Percentiles rank a stretch among this genome's conserved stretches.
phyloP scores from a whole-genome alignment of 352 stramenopile species.

The Lagenidium sp. region DNA sequence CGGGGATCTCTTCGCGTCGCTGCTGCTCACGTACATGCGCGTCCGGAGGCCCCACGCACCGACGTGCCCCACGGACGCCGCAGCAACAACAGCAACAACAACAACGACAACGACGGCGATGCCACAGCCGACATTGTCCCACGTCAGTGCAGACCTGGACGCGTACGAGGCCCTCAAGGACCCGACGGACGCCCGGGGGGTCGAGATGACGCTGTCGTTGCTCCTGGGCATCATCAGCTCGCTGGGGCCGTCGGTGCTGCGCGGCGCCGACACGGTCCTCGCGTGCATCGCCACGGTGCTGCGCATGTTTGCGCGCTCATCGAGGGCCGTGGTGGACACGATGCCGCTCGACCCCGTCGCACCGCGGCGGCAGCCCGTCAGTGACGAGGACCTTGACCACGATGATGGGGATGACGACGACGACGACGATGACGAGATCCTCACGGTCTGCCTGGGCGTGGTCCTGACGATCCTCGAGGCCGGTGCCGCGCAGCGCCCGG shows the following conservation, averaged over 20 bases:
- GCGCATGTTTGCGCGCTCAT: slow-evolving; percentile 33
- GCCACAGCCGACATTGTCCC: neutral
- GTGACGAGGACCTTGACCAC: neutral
- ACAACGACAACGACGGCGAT: neutral
- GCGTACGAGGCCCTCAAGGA: slow-evolving; percentile 13
- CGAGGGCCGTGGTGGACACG: slow-evolving; percentile 3
- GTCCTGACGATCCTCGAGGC: slow-evolving; percentile 75
- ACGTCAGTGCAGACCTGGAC: slow-evolving; percentile 7
- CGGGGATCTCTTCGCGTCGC: slow-evolving; percentile 62
- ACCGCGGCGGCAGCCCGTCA: no score
- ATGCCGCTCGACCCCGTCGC: no score
- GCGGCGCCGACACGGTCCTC: slow-evolving; percentile 50
- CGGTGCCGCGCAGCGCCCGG: slow-evolving; percentile 30
- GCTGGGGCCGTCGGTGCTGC: slow-evolving; percentile 63
- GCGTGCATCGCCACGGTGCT: slow-evolving; percentile 67
- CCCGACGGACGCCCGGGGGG: slow-evolving; percentile 19
- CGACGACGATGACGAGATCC: slow-evolving; percentile 51
- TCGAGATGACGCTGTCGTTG: slow-evolving; percentile 54
- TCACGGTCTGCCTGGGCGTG: slow-evolving; percentile 72
- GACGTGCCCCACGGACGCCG: no score
- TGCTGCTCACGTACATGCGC: slow-evolving; percentile 73
- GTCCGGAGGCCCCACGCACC: slow-evolving; percentile 41
- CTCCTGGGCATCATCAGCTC: slow-evolving; percentile 64
- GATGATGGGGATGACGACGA: slow-evolving; percentile 15
- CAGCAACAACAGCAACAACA: no score